Base-by-base conservation (phyloP, 345 rosid species). In the Salix caprea region DNA sequence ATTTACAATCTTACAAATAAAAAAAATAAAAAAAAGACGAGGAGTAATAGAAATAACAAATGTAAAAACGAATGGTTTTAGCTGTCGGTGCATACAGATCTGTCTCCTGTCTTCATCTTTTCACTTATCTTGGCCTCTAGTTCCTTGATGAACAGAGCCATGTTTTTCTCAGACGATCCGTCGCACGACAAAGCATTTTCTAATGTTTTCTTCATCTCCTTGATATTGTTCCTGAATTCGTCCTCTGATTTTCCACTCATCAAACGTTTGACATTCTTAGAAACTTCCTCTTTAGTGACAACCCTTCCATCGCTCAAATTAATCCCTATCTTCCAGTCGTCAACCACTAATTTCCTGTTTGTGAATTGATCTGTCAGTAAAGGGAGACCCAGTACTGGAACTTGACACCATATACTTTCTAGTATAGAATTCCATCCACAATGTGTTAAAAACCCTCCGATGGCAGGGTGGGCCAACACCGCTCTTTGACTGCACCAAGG, bases 341-440 rank as follows among this genome's bases (percentile, higher is more conserved):
- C 93, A 44, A 91, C 97, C 75, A 82, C 93, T 34, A 92, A 81
- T 82, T 90, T 95, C 79, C 97, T 75, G 67, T 92, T 90, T 11
- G 97, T 88, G 69, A 91, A 94, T 58, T 92, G 97, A 83, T 95
- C 99, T 0, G 97, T 91, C 78, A 85, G 78, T 73, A 92, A 76
- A 13, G 97, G 99, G 60, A 83, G 87, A 69, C 96, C 88, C 40
- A 95, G 40, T 58, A 95, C 62, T 0, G 97, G 97, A n/a, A 95
- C 85, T 19, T 74, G 65, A 21, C 91, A 88, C 97, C 99, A 92
- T 54, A 84, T 76, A 21, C 91, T 85, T 73, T 93, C 99, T 16
- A 89, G 60, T 1, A 86, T 84, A 15, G 97, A 95, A 65, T 95
- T 91, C 97, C 99, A 92, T 7, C 97, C 97, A 64, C 99, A 90